phyloP scores from a whole-genome alignment of 345 rosid species.

The Lepidium didymum region DNA sequence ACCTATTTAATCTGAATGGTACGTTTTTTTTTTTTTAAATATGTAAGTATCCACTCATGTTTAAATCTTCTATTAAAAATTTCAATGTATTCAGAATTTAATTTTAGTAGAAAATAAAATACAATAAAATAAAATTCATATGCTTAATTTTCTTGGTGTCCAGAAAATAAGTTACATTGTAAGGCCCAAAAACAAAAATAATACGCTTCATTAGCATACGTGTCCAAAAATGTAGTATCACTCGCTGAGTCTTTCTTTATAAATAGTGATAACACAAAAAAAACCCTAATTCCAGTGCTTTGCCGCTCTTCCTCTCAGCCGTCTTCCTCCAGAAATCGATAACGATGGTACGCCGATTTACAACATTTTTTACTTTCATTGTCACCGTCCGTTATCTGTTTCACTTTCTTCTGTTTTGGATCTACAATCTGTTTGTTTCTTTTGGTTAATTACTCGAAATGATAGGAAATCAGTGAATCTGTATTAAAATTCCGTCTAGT shows the following conservation, averaged over 20 bases:
- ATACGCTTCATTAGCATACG: not conserved
- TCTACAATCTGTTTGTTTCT: not conserved
- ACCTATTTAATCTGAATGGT: not conserved
- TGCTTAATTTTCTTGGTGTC: not conserved
- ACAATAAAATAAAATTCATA: not conserved
- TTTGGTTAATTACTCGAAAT: not conserved
- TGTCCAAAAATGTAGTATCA: slow-evolving; percentile 9
- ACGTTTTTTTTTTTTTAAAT: no score
- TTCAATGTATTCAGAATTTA: not conserved
- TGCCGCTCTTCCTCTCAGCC: slow-evolving; percentile 16
- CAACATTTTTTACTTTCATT: not conserved
- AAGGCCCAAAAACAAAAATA: not conserved
- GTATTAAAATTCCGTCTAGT: not conserved
- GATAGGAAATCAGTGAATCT: not conserved
- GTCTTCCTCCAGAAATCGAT: slow-evolving; percentile 12
- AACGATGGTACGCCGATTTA: slow-evolving; percentile 13
- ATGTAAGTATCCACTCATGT: not conserved
- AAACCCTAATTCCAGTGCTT: slow-evolving; percentile 13
- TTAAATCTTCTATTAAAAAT: not conserved
- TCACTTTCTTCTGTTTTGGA: not conserved
- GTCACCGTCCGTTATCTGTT: not conserved
- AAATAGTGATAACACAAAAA: not conserved
- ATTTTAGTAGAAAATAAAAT: not conserved
- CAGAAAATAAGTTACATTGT: not conserved
- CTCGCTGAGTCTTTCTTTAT: not conserved